Evolutionary conservation across 2,329 filamentous ascomycete genomes (phyloP).

Genomic region (Cytospora chrysosperma): DNA sequence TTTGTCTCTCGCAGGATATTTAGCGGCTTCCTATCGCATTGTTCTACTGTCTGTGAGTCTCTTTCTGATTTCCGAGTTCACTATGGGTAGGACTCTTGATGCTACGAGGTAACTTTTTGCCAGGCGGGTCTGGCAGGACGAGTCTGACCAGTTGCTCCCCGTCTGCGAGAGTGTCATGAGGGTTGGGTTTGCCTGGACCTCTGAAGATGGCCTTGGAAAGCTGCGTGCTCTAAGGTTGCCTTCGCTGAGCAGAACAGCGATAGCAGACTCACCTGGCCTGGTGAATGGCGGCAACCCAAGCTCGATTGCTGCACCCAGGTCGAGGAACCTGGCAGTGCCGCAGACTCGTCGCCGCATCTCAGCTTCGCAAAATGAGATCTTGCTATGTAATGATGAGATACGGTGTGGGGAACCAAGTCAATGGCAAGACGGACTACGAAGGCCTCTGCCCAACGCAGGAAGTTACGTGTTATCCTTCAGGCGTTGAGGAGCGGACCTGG

Average conservation of each 20-base stretch:
- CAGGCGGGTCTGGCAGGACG: slow-evolving; percentile 28
- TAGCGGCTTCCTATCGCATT: slow-evolving; percentile 38
- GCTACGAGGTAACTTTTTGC: slow-evolving; percentile 27
- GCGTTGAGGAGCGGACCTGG: neutral
- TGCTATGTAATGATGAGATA: slow-evolving; percentile 19
- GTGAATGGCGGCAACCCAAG: slow-evolving; percentile 24
- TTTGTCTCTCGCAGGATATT: neutral
- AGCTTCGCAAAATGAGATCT: slow-evolving; percentile 25
- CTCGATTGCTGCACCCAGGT: slow-evolving; percentile 30
- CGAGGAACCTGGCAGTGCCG: slow-evolving; percentile 31
- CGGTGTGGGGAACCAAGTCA: slow-evolving; percentile 30
- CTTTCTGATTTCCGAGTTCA: slow-evolving; percentile 29
- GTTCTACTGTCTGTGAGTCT: slow-evolving; percentile 39
- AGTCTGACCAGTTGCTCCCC: slow-evolving; percentile 23
- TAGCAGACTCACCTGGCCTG: slow-evolving; percentile 24
- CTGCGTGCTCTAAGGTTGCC: slow-evolving; percentile 26
- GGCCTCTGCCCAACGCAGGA: neutral
- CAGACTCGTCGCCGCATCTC: slow-evolving; percentile 30
- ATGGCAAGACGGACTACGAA: slow-evolving; percentile 26
- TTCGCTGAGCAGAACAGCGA: slow-evolving; percentile 26
- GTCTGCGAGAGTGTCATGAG: neutral
- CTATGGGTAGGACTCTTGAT: slow-evolving; percentile 24
- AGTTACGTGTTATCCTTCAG: neutral
- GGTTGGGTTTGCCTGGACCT: neutral
- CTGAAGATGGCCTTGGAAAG: slow-evolving; percentile 17